Conservation (phyloP, 139 green algal genomes). For the Tetradesmus obliquus region DNA sequence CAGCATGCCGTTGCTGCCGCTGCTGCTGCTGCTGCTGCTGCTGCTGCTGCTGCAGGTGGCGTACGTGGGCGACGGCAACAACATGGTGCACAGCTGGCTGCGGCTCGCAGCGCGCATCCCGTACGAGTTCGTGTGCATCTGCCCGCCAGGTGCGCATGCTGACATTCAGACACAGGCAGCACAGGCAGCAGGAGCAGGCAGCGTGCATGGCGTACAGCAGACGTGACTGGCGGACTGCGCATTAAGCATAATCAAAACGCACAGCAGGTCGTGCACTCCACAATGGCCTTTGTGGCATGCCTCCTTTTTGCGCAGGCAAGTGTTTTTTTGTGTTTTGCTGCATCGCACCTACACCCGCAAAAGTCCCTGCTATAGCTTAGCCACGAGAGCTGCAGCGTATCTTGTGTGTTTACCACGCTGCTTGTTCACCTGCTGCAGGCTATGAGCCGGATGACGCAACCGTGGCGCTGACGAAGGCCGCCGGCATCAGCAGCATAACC, state of each 20-base stretch:
- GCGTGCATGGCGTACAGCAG: too few species aligned
- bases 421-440: conserved; percentile 50
- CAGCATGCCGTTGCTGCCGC: not conserved
- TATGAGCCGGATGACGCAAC: conserved; percentile 95
- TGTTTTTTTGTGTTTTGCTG: too few species aligned
- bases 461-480: conserved; percentile 66
- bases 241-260: too few species aligned
- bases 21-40: not conserved
- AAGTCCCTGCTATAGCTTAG: too few species aligned
- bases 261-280: too few species aligned
- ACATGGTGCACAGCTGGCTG: conserved; percentile 96
- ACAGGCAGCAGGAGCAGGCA: too few species aligned
- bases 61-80: conserved; percentile 99
- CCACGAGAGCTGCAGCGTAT: too few species aligned
- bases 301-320: too few species aligned
- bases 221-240: too few species aligned
- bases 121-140: conserved; percentile 96
- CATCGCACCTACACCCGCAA: too few species aligned
- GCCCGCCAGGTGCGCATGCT: conserved; percentile 66
- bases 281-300: too few species aligned
- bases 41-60: conserved; percentile 55
- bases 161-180: too few species aligned
- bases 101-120: conserved; percentile 85
- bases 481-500: conserved; percentile 61
- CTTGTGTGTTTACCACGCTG: not conserved